phyloP scores from a whole-genome alignment of 1,284 basidiomycete species.

The Fomes fomentarius region DNA sequence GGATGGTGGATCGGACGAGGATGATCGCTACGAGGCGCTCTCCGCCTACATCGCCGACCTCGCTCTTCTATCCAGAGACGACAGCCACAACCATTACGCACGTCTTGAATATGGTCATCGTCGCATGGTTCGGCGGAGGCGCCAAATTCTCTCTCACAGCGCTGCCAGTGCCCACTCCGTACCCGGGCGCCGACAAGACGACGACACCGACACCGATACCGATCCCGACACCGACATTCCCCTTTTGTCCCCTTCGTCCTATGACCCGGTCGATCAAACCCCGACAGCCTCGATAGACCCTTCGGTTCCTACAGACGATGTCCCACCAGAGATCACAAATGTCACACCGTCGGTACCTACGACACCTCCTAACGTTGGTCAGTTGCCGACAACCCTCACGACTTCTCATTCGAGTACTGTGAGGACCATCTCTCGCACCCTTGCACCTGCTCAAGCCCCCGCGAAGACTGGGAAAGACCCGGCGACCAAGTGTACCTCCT shows the following conservation, averaged over 20 bases:
- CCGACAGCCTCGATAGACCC: neutral
- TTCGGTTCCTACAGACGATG: neutral
- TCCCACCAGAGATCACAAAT: conserved; percentile 7
- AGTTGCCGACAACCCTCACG: conserved; percentile 8
- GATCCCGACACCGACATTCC: neutral
- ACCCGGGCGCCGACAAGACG: conserved; percentile 6
- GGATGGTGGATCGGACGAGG: conserved; percentile 11
- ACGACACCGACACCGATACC: neutral
- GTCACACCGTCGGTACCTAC: conserved; percentile 16
- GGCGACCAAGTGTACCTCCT: conserved; percentile 36
- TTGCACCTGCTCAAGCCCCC: conserved; percentile 33
- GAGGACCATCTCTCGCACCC: conserved; percentile 27
- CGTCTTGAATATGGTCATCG: conserved; percentile 9
- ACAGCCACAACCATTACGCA: neutral
- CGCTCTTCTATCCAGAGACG: neutral
- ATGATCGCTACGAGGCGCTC: conserved; percentile 9
- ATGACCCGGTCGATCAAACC: no score
- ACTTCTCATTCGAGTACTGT: conserved; percentile 14
- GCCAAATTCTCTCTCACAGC: neutral
- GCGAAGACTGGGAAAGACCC: conserved; percentile 28
- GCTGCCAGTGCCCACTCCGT: neutral
- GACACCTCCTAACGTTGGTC: conserved; percentile 5
- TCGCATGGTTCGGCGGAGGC: conserved; percentile 24
- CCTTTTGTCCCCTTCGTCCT: no score
- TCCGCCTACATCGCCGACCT: neutral